Evolutionary conservation across 2,329 filamentous ascomycete species (phyloP).

Genomic region (Xylariaceae sp.): DNA sequence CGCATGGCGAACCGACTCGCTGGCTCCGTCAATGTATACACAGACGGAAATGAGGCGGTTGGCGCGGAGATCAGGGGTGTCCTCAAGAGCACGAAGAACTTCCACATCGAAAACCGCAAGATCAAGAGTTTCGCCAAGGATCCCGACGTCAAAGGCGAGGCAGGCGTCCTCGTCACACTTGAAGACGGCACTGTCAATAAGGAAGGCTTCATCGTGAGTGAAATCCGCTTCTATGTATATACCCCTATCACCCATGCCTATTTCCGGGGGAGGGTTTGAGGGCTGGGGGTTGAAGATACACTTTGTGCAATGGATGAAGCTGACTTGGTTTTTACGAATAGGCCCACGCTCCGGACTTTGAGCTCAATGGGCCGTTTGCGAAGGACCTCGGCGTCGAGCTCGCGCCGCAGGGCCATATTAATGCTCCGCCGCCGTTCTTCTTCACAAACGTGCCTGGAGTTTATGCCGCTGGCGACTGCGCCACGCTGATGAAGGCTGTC

Average conservation of each 20-base stretch:
- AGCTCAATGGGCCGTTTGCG: constrained; percentile 49
- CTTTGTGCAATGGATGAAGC: neutral
- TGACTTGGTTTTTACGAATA: constrained; percentile 15
- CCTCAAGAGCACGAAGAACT: constrained; percentile 41
- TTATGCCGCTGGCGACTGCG: constrained; percentile 60
- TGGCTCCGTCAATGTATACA: constrained; percentile 56
- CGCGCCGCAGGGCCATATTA: constrained; percentile 51
- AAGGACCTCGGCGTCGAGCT: constrained; percentile 52
- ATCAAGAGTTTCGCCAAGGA: constrained; percentile 29
- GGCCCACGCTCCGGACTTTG: constrained; percentile 45
- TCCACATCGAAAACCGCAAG: constrained; percentile 46
- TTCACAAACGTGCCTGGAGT: constrained; percentile 57
- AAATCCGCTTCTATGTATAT: too few species aligned
- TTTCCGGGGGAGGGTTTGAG: too few species aligned
- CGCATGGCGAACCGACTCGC: constrained; percentile 53
- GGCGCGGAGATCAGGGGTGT: constrained; percentile 34
- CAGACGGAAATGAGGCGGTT: constrained; percentile 49
- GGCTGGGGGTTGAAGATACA: too few species aligned
- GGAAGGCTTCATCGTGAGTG: constrained; percentile 48
- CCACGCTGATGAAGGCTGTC: constrained; percentile 36
- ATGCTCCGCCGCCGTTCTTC: constrained; percentile 50
- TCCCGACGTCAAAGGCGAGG: constrained; percentile 25
- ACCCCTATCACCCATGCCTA: too few species aligned
- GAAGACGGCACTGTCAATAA: constrained; percentile 45
- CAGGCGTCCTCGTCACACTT: constrained; percentile 35